These are phyloP conservation scores for Cephaloascus fragrans DNA, from an alignment of 805 yeast species.

Conservation along the genomic window DNA sequence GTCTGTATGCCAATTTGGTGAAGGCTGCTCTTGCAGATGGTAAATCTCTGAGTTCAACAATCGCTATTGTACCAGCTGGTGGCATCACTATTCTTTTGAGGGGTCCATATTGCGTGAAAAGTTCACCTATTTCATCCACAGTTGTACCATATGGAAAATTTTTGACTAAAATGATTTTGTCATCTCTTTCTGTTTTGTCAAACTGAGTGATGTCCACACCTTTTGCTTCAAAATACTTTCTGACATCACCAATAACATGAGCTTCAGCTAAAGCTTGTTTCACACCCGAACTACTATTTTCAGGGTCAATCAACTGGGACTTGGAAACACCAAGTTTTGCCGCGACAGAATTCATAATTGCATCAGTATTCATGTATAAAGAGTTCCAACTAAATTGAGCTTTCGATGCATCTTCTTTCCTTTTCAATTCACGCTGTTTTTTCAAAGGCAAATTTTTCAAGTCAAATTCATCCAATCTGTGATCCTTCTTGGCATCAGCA, in stretches of 20 bases:
- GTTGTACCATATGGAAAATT: constrained; percentile 88
- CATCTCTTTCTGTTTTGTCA: constrained; percentile 60
- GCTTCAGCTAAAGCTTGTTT: constrained; percentile 97
- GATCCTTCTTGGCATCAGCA: constrained; percentile 74
- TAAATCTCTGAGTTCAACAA: constrained; percentile 76
- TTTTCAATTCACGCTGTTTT: constrained; percentile 78
- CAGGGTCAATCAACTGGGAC: constrained; percentile 79
- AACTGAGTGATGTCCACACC: constrained; percentile 81
- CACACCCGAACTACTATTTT: constrained; percentile 80
- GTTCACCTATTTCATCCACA: constrained; percentile 67
- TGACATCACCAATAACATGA: constrained; percentile 84
- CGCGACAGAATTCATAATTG: constrained; percentile 87
- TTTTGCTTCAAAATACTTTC: constrained; percentile 74
- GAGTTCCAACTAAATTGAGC: constrained; percentile 94
- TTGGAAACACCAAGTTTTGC: constrained; percentile 73
- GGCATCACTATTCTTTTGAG: constrained; percentile 82
- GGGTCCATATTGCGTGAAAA: constrained; percentile 75
- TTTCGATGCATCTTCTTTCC: constrained; percentile 76
- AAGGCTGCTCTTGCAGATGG: constrained; percentile 88
- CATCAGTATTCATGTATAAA: constrained; percentile 80
- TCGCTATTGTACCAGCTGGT: constrained; percentile 92
- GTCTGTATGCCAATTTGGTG: constrained; percentile 73
- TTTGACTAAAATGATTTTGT: constrained; percentile 71
- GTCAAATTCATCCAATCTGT: constrained; percentile 83
- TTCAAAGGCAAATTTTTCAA: constrained; percentile 84